Evolutionary conservation across 306 rosid species (phyloP).

Genomic region (Trifolium subterraneum): DNA sequence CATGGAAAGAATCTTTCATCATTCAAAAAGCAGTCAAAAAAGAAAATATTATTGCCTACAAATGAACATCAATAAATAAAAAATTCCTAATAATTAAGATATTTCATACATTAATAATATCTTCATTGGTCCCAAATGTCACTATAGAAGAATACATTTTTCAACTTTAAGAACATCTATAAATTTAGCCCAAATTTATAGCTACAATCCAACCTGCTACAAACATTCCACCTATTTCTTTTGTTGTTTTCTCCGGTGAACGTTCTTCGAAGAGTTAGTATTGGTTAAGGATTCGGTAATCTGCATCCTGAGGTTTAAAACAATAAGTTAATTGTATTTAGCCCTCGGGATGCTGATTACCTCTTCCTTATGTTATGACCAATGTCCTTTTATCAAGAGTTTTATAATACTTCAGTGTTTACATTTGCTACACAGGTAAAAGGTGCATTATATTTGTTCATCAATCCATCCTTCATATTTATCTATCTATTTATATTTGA

Average conservation of each 20-base stretch:
- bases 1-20: slow-evolving; percentile 12
- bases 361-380: slow-evolving; percentile 45
- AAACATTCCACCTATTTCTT: slow-evolving; percentile 19
- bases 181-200: slow-evolving; percentile 49
- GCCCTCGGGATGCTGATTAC: slow-evolving; percentile 51
- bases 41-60: slow-evolving; percentile 45
- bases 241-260: neutral
- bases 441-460: neutral
- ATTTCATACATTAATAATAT: neutral
- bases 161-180: slow-evolving; percentile 44
- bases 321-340: slow-evolving; percentile 35
- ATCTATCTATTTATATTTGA: neutral
- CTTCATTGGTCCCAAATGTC: slow-evolving; percentile 1
- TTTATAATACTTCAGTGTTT: neutral
- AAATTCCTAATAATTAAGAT: slow-evolving; percentile 3
- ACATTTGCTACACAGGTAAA: slow-evolving; percentile 12
- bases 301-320: slow-evolving; percentile 72
- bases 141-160: slow-evolving; percentile 35
- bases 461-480: neutral
- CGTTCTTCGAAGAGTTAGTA: slow-evolving; percentile 27
- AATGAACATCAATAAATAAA: slow-evolving; percentile 31
- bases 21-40: slow-evolving; percentile 4
- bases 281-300: slow-evolving; percentile 55
- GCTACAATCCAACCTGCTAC: slow-evolving; percentile 27
- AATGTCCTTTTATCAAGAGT: neutral